These are phyloP conservation scores for Pisolithus marmoratus DNA, from an alignment of 768 basidiomycete genomes.

Conservation along the genomic window DNA sequence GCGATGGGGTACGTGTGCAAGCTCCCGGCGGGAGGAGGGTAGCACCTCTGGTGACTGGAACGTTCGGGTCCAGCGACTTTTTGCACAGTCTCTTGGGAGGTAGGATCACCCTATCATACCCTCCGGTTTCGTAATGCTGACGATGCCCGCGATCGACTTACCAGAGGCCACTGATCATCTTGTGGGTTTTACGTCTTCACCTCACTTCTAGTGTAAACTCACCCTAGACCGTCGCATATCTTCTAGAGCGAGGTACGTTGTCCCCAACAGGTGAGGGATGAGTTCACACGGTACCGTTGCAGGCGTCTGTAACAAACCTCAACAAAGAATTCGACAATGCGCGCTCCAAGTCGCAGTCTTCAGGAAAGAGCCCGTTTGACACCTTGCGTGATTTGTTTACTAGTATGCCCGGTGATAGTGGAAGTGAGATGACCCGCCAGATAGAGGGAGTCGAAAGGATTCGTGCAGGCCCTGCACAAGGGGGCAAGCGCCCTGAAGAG, in stretches of 20 bases:
- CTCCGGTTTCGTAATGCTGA: neutral
- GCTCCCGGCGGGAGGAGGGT: constrained; percentile 72
- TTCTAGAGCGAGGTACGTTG: constrained; percentile 23
- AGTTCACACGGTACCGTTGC: constrained; percentile 10
- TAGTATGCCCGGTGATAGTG: constrained; percentile 56
- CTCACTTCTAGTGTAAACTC: neutral
- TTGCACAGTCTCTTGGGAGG: constrained; percentile 70
- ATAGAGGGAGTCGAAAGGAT: constrained; percentile 71
- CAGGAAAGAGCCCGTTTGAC: constrained; percentile 36
- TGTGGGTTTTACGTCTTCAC: constrained; percentile 26
- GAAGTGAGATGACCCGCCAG: constrained; percentile 63
- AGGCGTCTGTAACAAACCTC: constrained; percentile 85
- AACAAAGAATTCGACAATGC: constrained; percentile 73
- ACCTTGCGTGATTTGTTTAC: constrained; percentile 56
- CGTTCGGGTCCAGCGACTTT: constrained; percentile 77
- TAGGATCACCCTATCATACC: constrained; percentile 27
- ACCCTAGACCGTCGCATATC: neutral
- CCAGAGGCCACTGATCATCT: constrained; percentile 61
- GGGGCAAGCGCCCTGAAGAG: constrained; percentile 66
- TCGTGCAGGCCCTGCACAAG: constrained; percentile 49
- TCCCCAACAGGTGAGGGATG: constrained; percentile 4
- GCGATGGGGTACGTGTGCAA: constrained; percentile 68
- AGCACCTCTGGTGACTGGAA: constrained; percentile 79
- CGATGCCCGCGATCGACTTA: neutral
- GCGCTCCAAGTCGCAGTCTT: constrained; percentile 41